Base-by-base conservation (phyloP, 108 stramenopile species). In the Cyclotella atomus region DNA sequence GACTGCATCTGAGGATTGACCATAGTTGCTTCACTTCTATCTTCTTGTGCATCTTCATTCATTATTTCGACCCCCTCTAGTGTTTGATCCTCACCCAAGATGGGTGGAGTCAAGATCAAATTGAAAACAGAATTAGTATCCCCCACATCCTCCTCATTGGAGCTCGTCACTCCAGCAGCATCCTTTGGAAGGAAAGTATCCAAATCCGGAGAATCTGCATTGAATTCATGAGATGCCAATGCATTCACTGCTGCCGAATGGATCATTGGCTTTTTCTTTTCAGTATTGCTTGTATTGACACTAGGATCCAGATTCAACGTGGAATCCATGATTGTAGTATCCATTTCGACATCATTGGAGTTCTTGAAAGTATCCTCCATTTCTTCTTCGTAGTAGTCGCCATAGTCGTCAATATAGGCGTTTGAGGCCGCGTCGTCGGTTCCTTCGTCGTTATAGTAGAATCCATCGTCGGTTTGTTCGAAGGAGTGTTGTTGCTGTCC, bases 201-300 rank as follows among this genome's bases (percentile, higher is more conserved):
- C 41, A 20, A 43, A 12, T 41, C 38, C 38, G 38, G 38, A 7
- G 12, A 41, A 41, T 41, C 38, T 41, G 7, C 38, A 41, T 41
- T 41, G n/a, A n/a, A n/a, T 12, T 41, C 14, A 16, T 62, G 24
- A 16, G 41, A 43, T 2, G 15, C 24, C 61, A 62, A 44, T 44
- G 61, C 61, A 45, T 41, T 41, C 14, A 62, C 44, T 3, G 44
- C 2, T 0, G 43, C 61, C 21, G 61, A 41, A 44, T 62, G 61
- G 24, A 62, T 62, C 30, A 62, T n/a, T 43, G 59, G 61, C 19
- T 24, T 2, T 53, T 23, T 1, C 19, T 23, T 53, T 23, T 10
- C 21, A 23, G 2, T 10, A 12, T 23, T 23, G 52, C 23, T 5
- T 53, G 52, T 45, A 1, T 2, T 2, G 19, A 2, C 45, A 6